Evolutionary conservation across 208 protist species (phyloP).

Genomic region (Leishmania turanica): DNA sequence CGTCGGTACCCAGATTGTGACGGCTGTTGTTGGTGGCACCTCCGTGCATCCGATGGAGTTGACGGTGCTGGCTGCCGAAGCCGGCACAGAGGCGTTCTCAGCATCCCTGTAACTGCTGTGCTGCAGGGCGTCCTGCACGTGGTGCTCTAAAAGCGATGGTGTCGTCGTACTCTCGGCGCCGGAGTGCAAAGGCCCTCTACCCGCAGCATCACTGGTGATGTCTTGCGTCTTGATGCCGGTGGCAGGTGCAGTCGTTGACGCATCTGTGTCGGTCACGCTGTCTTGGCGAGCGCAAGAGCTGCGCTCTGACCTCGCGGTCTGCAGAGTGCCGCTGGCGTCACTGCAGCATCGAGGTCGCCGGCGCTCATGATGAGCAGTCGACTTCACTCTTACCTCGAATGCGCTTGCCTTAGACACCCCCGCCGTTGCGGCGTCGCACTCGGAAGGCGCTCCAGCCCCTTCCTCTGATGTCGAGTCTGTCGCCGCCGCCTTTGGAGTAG

Average conservation of each 20-base stretch:
- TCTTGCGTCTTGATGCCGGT: not conserved
- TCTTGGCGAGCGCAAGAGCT: not conserved
- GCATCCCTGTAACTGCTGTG: not conserved
- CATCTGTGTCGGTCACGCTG: not conserved
- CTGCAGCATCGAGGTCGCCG: not conserved
- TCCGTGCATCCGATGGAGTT: not conserved
- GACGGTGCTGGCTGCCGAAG: not conserved
- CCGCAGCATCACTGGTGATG: not conserved
- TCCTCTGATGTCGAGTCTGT: not conserved
- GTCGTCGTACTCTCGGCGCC: no score
- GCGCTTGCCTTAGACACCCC: not conserved
- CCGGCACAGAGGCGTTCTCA: not conserved
- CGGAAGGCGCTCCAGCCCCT: not conserved
- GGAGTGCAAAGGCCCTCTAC: not conserved
- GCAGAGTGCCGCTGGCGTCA: conserved; percentile 1
- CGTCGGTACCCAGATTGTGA: conserved; percentile 47
- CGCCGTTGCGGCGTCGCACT: not conserved
- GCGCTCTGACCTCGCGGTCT: not conserved
- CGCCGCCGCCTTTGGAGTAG: conserved; percentile 5
- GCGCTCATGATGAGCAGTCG: not conserved
- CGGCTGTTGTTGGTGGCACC: not conserved
- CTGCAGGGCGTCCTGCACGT: not conserved
- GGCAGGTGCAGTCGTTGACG: not conserved
- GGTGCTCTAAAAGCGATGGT: not conserved
- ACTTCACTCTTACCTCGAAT: conserved; percentile 3